Evolutionary conservation across 805 yeast genomes (phyloP).

Genomic region (Nakazawaea wickerhamii): DNA sequence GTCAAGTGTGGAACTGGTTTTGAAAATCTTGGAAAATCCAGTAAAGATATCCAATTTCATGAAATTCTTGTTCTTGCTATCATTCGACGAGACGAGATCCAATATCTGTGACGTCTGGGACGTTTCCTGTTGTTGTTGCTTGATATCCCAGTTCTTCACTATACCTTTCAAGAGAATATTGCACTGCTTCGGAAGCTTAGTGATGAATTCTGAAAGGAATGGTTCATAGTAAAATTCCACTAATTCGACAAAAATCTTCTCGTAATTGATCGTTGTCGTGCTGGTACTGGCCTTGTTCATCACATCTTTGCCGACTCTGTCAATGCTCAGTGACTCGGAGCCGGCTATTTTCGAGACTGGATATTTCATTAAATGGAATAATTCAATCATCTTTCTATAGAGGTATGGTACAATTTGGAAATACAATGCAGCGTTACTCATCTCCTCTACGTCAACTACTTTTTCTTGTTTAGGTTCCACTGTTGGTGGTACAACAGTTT

Average conservation of each 20-base stretch:
- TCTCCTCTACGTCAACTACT: constrained; percentile 5
- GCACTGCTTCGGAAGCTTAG: constrained; percentile 28
- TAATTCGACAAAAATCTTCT: constrained; percentile 24
- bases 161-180: constrained; percentile 23
- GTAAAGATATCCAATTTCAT: constrained; percentile 46
- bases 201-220: constrained; percentile 28
- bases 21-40: constrained; percentile 61
- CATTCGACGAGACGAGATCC: constrained; percentile 20
- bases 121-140: constrained; percentile 31
- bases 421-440: constrained; percentile 28
- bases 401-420: constrained; percentile 32
- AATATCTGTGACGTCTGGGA: constrained; percentile 33
- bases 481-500: constrained; percentile 9
- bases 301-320: not conserved
- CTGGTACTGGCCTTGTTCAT: not conserved
- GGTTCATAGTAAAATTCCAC: constrained; percentile 31
- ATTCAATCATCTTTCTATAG: constrained; percentile 21
- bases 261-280: constrained; percentile 22
- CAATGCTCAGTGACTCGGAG: constrained; percentile 5
- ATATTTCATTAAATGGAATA: constrained; percentile 21
- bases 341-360: constrained; percentile 19
- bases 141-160: constrained; percentile 35
- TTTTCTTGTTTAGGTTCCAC: constrained; percentile 19
- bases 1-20: constrained; percentile 24
- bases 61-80: constrained; percentile 21